Percentiles rank a stretch among this genome's conserved stretches.
Evolutionary conservation across 2,329 filamentous ascomycete genomes (phyloP).

Genomic region (Cercospora beticola): DNA sequence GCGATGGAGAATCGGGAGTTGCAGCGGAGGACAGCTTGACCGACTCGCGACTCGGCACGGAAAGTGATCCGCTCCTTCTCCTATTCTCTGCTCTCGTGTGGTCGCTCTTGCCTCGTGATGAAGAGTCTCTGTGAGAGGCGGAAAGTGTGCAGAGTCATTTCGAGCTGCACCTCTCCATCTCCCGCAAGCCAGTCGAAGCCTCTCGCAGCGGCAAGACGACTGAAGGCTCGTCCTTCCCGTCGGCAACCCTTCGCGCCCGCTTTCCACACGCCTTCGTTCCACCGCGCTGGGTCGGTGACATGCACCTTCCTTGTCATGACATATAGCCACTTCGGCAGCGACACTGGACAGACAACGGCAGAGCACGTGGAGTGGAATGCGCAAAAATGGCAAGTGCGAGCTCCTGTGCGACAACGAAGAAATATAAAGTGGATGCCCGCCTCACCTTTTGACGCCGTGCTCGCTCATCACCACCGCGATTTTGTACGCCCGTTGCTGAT

Average conservation of each 20-base stretch:
- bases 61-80: background rate
- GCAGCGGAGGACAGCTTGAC: background rate
- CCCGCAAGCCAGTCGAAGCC: background rate
- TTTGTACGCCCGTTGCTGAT: background rate
- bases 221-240: background rate
- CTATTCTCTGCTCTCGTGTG: background rate
- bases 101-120: background rate
- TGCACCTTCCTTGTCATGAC: background rate
- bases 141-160: background rate
- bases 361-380: background rate
- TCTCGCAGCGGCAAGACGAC: background rate
- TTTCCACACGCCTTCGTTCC: background rate
- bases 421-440: background rate
- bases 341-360: slow-evolving; percentile 7
- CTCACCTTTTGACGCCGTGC: slow-evolving; percentile 4
- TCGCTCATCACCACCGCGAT: background rate
- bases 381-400: background rate
- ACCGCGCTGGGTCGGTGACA: background rate
- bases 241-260: background rate
- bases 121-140: background rate
- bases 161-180: background rate
- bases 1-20: background rate
- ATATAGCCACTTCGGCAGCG: background rate
- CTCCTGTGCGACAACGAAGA: background rate
- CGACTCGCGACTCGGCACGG: background rate